A percentile compares a stretch with the other conserved stretches of the same genome.
These are phyloP conservation scores for Ophiostoma pallidulum DNA, from an alignment of 2,329 filamentous ascomycete species.

Conservation along the genomic window DNA sequence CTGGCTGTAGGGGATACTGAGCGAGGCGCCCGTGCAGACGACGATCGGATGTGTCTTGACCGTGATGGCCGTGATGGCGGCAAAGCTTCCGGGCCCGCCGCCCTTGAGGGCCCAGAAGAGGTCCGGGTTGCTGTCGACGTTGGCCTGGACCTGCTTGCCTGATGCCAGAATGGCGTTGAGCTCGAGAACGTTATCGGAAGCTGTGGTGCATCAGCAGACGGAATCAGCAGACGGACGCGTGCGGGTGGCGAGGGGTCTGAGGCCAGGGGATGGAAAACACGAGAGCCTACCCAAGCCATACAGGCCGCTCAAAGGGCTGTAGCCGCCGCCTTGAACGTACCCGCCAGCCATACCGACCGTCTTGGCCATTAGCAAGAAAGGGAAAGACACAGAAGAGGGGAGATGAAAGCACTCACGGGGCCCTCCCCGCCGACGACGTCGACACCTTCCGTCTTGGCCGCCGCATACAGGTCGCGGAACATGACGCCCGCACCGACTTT, in stretches of 20 bases:
- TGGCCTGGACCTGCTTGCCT: conserved; percentile 36
- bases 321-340: conserved; percentile 43
- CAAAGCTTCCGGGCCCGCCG: conserved; percentile 43
- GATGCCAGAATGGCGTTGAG: conserved; percentile 36
- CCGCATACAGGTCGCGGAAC: conserved; percentile 26
- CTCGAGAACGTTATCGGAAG: conserved; percentile 39
- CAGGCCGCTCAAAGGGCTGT: conserved; percentile 33
- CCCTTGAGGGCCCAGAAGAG: conserved; percentile 49
- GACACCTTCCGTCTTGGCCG: conserved; percentile 31
- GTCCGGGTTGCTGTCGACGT: conserved; percentile 36
- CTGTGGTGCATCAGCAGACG: conserved; percentile 13
- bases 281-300: conserved; percentile 25
- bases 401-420: conserved; percentile 20
- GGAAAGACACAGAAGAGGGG: background rate
- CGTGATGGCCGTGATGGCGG: conserved; percentile 42
- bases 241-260: background rate
- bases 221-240: background rate
- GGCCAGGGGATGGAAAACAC: background rate
- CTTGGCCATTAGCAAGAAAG: background rate
- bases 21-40: conserved; percentile 2
- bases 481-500: conserved; percentile 30
- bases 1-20: conserved; percentile 4
- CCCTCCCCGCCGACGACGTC: conserved; percentile 41
- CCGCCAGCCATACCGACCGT: conserved; percentile 37
- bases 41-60: conserved; percentile 36